Base-by-base conservation (phyloP, 169 alveolate species). In the Fabrea salina region DNA sequence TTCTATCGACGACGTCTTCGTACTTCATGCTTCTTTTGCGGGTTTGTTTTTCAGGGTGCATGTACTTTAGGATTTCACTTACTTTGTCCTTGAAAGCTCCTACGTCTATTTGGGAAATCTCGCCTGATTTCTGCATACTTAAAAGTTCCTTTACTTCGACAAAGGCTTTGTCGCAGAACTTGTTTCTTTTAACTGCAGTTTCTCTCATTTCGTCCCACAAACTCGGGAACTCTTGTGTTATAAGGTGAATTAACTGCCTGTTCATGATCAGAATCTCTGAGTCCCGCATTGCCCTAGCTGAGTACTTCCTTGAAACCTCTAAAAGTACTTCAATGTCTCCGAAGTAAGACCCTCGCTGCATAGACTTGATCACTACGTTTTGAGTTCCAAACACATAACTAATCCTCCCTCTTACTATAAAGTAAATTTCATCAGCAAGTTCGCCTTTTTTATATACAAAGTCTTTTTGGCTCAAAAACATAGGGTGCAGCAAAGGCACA, bases 301-400 rank as follows among this genome's bases (percentile, higher is more conserved):
- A n/a, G 30, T 68, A 47, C 35, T 68, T 68, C 30, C 78, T 37
- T 1, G 27, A 43, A 30, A 68, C 27, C 35, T 41, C 44, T 13
- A n/a, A 25, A 16, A 68, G 40, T 0, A 84, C 79, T 79, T 84
- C 90, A 39, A 84, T 84, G 44, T 84, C 90, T 5, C 90, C 90
- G 67, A 84, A 84, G 59, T 84, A 84, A 43, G 84, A 71, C 8
- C 90, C 90, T 30, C 75, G 57, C 53, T 79, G 82, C 64, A 79
- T 68, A 13, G 83, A 41, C 47, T 68, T 84, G 19, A 32, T 19
- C 5, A 22, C 39, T 32, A 8, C 6, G 32, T 61, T 61, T 30
- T 39, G 30, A 40, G 74, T 50, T 50, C 79, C 70, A 50, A n/a
- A 70, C 5, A 49, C 32, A 49, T 70, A 70, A n/a, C 49, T 49